A percentile compares a stretch with the other conserved stretches of the same genome.
Evolutionary conservation across 495 filamentous ascomycete genomes (phyloP).

Genomic region (Acidomyces sp.): DNA sequence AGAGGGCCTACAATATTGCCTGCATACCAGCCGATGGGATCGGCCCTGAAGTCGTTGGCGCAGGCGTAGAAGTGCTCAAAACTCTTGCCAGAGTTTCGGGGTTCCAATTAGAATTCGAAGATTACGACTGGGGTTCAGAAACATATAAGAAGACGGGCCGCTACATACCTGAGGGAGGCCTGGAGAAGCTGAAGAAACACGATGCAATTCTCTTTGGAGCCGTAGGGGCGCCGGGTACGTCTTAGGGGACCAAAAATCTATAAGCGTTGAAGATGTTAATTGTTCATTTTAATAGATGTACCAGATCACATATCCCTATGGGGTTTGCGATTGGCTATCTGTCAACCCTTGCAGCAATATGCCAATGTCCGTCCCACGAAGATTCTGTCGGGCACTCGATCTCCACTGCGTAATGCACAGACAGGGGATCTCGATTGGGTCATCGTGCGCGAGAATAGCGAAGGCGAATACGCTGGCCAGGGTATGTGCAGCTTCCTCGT

Average conservation of each 20-base stretch:
- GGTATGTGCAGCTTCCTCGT: too few species aligned
- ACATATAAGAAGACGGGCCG: conserved; percentile 25
- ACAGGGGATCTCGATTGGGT: conserved; percentile 29
- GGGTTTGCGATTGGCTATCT: conserved; percentile 32
- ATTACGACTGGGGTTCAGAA: conserved; percentile 30
- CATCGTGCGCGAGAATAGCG: conserved; percentile 32
- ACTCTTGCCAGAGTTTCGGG: conserved; percentile 19
- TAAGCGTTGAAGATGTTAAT: not conserved
- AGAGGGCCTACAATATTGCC: conserved; percentile 22
- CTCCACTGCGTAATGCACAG: conserved; percentile 22
- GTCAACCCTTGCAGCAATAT: conserved; percentile 30
- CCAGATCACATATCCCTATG: conserved; percentile 33
- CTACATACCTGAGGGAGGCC: conserved; percentile 29
- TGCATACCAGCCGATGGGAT: conserved; percentile 33
- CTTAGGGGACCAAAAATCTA: not conserved
- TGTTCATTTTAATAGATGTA: conserved; percentile 12
- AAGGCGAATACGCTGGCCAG: conserved; percentile 32
- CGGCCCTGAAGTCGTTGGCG: conserved; percentile 29
- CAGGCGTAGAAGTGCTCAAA: conserved; percentile 27
- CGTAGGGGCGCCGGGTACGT: conserved; percentile 28
- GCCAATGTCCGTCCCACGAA: conserved; percentile 31
- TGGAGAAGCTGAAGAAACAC: conserved; percentile 27
- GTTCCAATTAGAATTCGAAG: conserved; percentile 26
- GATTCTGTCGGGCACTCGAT: conserved; percentile 26
- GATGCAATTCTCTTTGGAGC: conserved; percentile 33